Percentiles rank a stretch among this genome's conserved stretches.
phyloP scores from a whole-genome alignment of 768 basidiomycete species.

The Rhodotorula toruloides region DNA sequence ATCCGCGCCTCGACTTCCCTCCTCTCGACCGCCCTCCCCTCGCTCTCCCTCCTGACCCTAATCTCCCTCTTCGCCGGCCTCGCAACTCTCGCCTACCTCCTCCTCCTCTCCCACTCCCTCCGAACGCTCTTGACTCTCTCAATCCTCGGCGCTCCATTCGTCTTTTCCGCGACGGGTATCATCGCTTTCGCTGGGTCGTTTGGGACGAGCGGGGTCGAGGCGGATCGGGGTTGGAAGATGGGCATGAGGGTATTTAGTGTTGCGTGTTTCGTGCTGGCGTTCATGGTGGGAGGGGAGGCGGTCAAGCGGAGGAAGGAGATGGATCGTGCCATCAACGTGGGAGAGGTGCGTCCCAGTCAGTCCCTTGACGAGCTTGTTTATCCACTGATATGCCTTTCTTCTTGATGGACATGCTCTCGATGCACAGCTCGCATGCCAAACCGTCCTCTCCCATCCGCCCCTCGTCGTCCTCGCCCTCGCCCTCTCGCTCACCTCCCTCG shows the following conservation, averaged over 20 bases:
- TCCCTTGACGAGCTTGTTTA: too few species aligned
- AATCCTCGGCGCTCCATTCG: constrained; percentile 20
- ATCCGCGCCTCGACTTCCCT: background rate
- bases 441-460: constrained; percentile 68
- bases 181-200: constrained; percentile 25
- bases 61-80: constrained; percentile 27
- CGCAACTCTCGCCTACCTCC: constrained; percentile 23
- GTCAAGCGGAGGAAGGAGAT: constrained; percentile 59
- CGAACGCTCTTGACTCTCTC: constrained; percentile 22
- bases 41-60: constrained; percentile 21
- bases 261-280: constrained; percentile 63
- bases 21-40: constrained; percentile 22
- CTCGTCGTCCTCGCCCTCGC: constrained; percentile 68
- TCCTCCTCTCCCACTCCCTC: constrained; percentile 16
- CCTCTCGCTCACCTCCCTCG: constrained; percentile 62
- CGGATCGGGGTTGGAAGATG: constrained; percentile 22
- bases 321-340: constrained; percentile 49
- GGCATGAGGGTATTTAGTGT: constrained; percentile 73
- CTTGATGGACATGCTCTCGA: background rate
- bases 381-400: background rate
- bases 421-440: constrained; percentile 57
- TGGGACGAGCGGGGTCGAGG: background rate
- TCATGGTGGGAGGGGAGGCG: constrained; percentile 60
- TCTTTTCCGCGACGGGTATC: constrained; percentile 18
- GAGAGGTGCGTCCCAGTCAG: too few species aligned